Conservation (phyloP, 225 moss, liverwort and hornwort species). For the Asterella californica region DNA sequence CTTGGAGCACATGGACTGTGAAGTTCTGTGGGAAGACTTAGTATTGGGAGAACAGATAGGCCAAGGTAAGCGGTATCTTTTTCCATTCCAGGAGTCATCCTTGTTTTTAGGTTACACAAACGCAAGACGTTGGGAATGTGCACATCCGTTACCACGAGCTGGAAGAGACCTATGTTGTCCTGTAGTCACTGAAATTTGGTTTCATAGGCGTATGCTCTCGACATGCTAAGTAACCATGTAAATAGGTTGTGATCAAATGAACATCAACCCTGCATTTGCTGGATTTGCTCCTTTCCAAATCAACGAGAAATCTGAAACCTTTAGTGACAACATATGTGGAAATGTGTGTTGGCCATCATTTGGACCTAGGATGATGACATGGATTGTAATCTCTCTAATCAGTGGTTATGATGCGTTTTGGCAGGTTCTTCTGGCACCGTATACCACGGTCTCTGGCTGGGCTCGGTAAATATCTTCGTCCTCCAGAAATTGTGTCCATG, state of each 20-base stretch:
- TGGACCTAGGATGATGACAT: too few relatives aligned
- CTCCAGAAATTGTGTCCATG: not conserved
- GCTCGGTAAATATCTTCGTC: conserved; percentile 62
- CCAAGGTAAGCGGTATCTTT: conserved; percentile 46
- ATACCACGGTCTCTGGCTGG: conserved; percentile 85
- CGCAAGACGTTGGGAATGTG: not conserved
- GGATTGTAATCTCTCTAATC: not conserved
- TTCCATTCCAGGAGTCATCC: not conserved
- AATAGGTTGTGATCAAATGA: not conserved
- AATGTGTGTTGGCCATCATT: not conserved
- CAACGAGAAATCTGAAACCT: not conserved
- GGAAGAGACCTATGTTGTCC: not conserved
- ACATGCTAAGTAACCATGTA: not conserved
- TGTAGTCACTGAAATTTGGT: not conserved
- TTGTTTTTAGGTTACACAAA: not conserved
- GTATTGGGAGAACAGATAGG: conserved; percentile 85
- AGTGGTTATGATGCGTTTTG: not conserved
- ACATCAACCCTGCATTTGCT: not conserved
- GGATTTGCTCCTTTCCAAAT: too few relatives aligned
- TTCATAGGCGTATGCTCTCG: too few relatives aligned
- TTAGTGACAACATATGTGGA: too few relatives aligned
- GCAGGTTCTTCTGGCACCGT: conserved; percentile 92
- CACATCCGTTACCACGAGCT: not conserved
- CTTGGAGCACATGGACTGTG: conserved; percentile 51
- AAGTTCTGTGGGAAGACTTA: conserved; percentile 83